phyloP scores from a whole-genome alignment of 768 basidiomycete genomes.

The Mycena crocata region DNA sequence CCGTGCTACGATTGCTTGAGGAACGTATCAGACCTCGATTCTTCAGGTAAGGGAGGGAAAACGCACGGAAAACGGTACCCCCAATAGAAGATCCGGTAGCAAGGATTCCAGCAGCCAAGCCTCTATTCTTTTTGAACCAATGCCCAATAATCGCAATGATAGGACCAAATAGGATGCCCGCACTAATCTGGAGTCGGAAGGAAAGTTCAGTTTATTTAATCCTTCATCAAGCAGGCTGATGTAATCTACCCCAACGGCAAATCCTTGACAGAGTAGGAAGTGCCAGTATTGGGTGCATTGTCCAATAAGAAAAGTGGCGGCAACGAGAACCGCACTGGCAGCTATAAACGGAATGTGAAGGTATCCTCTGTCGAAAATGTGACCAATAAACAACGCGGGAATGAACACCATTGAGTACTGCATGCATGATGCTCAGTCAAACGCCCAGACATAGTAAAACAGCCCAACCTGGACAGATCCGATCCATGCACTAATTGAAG shows the following conservation, averaged over 20 bases:
- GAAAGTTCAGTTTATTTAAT: neutral
- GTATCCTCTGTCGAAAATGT: slow-evolving; percentile 66
- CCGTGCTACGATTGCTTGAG: slow-evolving; percentile 64
- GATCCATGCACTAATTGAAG: slow-evolving; percentile 61
- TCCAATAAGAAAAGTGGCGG: slow-evolving; percentile 14
- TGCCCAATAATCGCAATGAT: slow-evolving; percentile 64
- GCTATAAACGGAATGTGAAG: slow-evolving; percentile 55
- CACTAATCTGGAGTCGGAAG: slow-evolving; percentile 32
- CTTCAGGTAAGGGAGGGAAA: no score
- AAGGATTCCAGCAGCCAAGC: slow-evolving; percentile 64
- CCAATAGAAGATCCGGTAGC: slow-evolving; percentile 70
- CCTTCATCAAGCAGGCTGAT: no score
- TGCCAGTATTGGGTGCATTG: slow-evolving; percentile 29
- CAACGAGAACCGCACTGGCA: slow-evolving; percentile 7
- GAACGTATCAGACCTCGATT: no score
- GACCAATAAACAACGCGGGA: slow-evolving; percentile 58
- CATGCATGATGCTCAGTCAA: neutral
- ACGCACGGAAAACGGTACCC: slow-evolving; percentile 72
- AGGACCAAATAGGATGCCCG: slow-evolving; percentile 65
- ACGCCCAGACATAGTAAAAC: neutral
- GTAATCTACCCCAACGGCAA: slow-evolving; percentile 31
- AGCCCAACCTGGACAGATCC: slow-evolving; percentile 62
- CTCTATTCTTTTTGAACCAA: slow-evolving; percentile 70
- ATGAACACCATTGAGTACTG: slow-evolving; percentile 59
- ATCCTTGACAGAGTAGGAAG: slow-evolving; percentile 23